A percentile compares a stretch with the other conserved stretches of the same genome.
Evolutionary conservation across 2,329 filamentous ascomycete genomes (phyloP).

Genomic region (Colletotrichum sp.): DNA sequence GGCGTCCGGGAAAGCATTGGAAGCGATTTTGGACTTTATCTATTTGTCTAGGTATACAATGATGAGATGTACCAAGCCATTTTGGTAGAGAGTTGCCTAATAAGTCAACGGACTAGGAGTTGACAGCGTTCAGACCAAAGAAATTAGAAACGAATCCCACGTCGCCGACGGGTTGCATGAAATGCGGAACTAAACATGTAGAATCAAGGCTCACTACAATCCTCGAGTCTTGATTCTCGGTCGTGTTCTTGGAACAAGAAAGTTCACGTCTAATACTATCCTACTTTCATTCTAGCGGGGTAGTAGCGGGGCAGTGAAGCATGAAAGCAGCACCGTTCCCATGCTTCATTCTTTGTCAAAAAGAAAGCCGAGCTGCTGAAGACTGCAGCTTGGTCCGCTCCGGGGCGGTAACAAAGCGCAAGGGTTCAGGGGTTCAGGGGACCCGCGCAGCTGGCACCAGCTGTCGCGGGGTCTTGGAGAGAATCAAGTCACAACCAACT

Average conservation of each 20-base stretch:
- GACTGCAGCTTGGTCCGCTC: background rate
- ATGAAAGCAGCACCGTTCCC: background rate
- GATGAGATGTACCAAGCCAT: background rate
- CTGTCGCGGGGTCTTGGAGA: slow-evolving; percentile 9
- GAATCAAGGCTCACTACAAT: background rate
- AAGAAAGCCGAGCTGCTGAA: background rate
- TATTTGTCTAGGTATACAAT: background rate
- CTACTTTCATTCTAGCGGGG: background rate
- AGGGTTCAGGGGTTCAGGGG: background rate
- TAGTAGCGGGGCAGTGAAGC: background rate
- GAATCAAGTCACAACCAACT: background rate
- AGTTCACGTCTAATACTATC: background rate
- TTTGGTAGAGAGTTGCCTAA: background rate
- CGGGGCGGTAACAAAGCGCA: background rate
- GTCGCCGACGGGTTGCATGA: background rate
- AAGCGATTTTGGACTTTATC: background rate
- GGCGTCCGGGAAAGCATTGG: background rate
- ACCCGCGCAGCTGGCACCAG: slow-evolving; percentile 11
- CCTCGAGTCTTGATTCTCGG: background rate
- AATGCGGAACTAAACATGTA: background rate
- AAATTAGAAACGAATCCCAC: background rate
- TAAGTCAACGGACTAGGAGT: background rate
- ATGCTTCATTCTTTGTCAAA: background rate
- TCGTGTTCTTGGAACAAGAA: background rate
- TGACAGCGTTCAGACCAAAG: background rate